phyloP scores from a whole-genome alignment of 2,329 filamentous ascomycete genomes.

The Xylogone sp. region DNA sequence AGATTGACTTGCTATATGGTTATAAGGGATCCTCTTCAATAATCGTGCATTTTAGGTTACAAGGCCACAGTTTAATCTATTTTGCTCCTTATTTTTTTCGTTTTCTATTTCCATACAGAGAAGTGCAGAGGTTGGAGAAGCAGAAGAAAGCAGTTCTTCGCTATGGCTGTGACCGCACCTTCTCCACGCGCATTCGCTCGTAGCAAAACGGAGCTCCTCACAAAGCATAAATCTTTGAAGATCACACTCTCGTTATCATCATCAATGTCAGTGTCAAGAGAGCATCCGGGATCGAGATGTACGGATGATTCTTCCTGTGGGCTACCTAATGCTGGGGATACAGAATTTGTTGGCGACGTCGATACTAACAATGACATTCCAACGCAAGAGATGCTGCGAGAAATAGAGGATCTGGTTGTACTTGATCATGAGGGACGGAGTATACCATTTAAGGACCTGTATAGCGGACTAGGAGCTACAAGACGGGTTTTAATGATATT shows the following conservation, averaged over 20 bases:
- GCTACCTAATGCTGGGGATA: slow-evolving; percentile 12
- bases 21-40: no score
- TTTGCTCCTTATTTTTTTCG: no score
- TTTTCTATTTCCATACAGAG: no score
- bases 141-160: neutral
- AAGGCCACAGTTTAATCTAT: no score
- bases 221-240: neutral
- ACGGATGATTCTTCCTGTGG: neutral
- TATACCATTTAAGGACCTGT: slow-evolving; percentile 28
- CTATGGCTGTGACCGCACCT: neutral
- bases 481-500: slow-evolving; percentile 30
- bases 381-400: slow-evolving; percentile 41
- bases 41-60: no score
- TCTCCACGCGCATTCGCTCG: neutral
- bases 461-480: slow-evolving; percentile 28
- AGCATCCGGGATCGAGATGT: neutral
- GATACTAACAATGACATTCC: slow-evolving; percentile 54
- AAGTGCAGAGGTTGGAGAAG: no score
- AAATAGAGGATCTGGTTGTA: slow-evolving; percentile 38
- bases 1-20: no score
- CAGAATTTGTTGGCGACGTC: slow-evolving; percentile 54
- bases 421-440: slow-evolving; percentile 26
- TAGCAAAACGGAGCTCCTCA: neutral
- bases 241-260: neutral
- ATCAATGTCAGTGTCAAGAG: neutral